Conservation (phyloP, 2,329 filamentous ascomycete species). For the Penicillium sp. region DNA sequence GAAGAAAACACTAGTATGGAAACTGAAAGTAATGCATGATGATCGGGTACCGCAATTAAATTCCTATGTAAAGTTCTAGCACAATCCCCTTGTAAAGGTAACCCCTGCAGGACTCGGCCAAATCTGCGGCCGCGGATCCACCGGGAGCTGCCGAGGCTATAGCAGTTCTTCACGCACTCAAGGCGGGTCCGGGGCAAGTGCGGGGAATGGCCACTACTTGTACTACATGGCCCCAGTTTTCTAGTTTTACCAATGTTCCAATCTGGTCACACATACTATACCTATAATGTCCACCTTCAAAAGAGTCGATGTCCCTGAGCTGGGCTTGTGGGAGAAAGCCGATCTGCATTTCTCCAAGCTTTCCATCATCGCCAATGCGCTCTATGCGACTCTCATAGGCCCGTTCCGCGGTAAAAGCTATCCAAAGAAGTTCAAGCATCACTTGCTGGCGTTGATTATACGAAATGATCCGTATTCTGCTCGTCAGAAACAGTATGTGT, state of each 20-base stretch:
- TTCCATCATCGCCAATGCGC: constrained; percentile 23
- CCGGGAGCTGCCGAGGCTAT: background rate
- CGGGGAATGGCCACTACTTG: background rate
- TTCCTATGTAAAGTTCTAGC: too few species aligned
- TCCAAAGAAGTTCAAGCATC: constrained; percentile 35
- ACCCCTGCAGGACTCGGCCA: background rate
- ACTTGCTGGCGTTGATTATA: constrained; percentile 35
- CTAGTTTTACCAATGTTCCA: background rate
- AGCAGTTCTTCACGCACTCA: background rate
- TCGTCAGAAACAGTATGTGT: constrained; percentile 34
- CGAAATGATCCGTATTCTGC: constrained; percentile 28
- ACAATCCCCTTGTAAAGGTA: too few species aligned
- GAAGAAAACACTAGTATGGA: background rate
- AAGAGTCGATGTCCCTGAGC: constrained; percentile 19
- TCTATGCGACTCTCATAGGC: constrained; percentile 36
- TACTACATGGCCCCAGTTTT: background rate
- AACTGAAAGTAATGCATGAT: constrained; percentile 1
- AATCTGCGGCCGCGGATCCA: background rate
- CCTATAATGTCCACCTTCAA: constrained; percentile 9
- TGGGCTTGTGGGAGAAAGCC: constrained; percentile 37
- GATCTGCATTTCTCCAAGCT: constrained; percentile 31
- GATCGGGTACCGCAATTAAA: background rate
- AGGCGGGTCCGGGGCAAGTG: background rate
- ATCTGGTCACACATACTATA: background rate
- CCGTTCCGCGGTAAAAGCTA: constrained; percentile 41